These are phyloP conservation scores for Erythrobasidium hasegawianum DNA, from an alignment of 1,284 basidiomycete genomes.

Conservation along the genomic window DNA sequence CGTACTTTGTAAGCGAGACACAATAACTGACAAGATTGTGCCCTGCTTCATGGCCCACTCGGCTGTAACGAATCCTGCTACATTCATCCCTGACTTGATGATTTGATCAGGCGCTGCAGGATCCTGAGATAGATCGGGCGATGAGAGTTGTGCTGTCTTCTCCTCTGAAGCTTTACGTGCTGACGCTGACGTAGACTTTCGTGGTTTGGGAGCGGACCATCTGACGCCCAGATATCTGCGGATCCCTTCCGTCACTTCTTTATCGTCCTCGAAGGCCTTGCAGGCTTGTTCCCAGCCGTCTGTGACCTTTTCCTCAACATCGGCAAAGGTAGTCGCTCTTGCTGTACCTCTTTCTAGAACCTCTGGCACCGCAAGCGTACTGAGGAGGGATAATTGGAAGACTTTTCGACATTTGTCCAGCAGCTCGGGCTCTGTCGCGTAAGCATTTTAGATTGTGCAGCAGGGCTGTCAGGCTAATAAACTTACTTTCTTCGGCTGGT, in stretches of 20 bases:
- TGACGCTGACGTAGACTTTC: slow-evolving; percentile 10
- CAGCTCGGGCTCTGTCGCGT: not conserved
- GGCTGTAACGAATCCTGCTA: slow-evolving; percentile 13
- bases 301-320: slow-evolving; percentile 3
- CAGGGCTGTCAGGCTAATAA: no score
- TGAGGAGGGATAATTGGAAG: slow-evolving; percentile 50
- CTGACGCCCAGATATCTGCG: slow-evolving; percentile 23
- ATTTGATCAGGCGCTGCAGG: not conserved
- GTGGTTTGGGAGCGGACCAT: slow-evolving; percentile 18
- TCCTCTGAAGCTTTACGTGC: not conserved
- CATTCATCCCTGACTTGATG: slow-evolving; percentile 7
- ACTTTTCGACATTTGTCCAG: slow-evolving; percentile 46
- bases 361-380: slow-evolving; percentile 50
- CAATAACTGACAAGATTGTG: slow-evolving; percentile 31
- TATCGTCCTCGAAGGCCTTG: slow-evolving; percentile 2
- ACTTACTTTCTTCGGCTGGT: slow-evolving; percentile 13
- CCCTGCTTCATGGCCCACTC: slow-evolving; percentile 23
- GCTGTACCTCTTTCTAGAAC: slow-evolving; percentile 48
- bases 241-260: not conserved
- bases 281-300: slow-evolving; percentile 10
- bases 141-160: no score
- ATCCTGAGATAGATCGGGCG: not conserved
- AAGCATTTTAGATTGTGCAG: no score
- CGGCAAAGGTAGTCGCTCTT: not conserved
- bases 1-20: no score